Percentiles rank a stretch among this genome's conserved stretches.
These are phyloP conservation scores for Sindora glabra DNA, from an alignment of 306 rosid species.

Conservation along the genomic window DNA sequence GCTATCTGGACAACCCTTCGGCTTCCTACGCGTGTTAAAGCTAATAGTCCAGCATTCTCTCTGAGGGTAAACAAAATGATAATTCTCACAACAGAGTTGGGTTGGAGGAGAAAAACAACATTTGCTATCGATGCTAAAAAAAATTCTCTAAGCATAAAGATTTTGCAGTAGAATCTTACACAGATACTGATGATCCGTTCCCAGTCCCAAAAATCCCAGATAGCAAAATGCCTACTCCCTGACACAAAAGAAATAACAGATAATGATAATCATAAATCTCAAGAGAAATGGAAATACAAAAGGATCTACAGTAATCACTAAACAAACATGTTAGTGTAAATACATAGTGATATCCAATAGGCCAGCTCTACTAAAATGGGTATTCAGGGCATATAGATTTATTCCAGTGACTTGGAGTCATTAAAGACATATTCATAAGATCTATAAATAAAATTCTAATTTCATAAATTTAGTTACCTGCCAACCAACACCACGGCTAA, in stretches of 20 bases:
- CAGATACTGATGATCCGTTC: constrained; percentile 83
- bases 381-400: no score
- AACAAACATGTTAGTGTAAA: neutral
- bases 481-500: constrained; percentile 71
- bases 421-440: no score
- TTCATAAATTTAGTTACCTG: no score
- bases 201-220: constrained; percentile 94
- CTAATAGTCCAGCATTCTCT: constrained; percentile 90
- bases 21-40: constrained; percentile 93
- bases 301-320: neutral
- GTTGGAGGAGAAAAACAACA: no score
- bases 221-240: constrained; percentile 88
- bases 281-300: neutral
- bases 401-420: no score
- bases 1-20: constrained; percentile 96
- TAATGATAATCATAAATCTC: neutral
- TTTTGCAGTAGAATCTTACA: constrained; percentile 49
- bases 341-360: neutral
- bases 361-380: neutral
- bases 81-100: neutral
- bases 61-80: constrained; percentile 22
- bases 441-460: no score
- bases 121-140: neutral
- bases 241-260: constrained; percentile 6
- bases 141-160: neutral